These are phyloP conservation scores for Alternaria hordeiaustralica DNA, from an alignment of 2,329 filamentous ascomycete species.

Conservation along the genomic window DNA sequence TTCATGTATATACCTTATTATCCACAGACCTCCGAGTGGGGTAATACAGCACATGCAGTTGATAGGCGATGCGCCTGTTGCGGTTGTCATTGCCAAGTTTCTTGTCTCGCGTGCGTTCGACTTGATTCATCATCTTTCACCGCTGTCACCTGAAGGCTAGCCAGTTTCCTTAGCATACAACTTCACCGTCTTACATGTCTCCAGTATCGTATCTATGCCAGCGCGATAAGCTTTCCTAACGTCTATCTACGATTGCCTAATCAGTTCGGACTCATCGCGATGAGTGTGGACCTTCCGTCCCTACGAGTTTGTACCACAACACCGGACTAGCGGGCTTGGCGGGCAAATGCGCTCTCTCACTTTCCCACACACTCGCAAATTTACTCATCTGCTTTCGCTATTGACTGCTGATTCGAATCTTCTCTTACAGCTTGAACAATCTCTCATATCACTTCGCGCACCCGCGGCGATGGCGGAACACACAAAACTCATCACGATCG, in stretches of 20 bases:
- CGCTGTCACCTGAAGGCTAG: not conserved
- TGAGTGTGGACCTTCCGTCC: too few species aligned
- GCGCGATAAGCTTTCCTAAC: too few species aligned
- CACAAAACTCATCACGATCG: not conserved
- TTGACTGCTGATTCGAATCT: too few species aligned
- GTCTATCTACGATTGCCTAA: too few species aligned
- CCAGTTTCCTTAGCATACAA: not conserved
- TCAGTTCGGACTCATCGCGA: too few species aligned
- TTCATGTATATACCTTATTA: not conserved
- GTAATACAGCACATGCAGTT: not conserved
- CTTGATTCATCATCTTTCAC: fast-evolving
- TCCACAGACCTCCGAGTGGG: not conserved
- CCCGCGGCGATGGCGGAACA: not conserved
- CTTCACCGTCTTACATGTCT: too few species aligned
- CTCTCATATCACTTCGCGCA: too few species aligned
- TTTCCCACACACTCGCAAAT: too few species aligned
- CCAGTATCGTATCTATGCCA: too few species aligned
- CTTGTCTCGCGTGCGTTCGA: not conserved
- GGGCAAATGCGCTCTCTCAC: not conserved
- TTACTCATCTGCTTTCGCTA: too few species aligned
- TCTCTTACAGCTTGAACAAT: too few species aligned
- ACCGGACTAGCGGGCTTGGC: not conserved
- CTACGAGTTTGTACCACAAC: too few species aligned
- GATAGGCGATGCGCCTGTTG: not conserved
- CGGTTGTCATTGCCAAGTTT: not conserved